These are phyloP conservation scores for Thymus quinquecostatus DNA, from an alignment of 257 asterid species.

Conservation along the genomic window DNA sequence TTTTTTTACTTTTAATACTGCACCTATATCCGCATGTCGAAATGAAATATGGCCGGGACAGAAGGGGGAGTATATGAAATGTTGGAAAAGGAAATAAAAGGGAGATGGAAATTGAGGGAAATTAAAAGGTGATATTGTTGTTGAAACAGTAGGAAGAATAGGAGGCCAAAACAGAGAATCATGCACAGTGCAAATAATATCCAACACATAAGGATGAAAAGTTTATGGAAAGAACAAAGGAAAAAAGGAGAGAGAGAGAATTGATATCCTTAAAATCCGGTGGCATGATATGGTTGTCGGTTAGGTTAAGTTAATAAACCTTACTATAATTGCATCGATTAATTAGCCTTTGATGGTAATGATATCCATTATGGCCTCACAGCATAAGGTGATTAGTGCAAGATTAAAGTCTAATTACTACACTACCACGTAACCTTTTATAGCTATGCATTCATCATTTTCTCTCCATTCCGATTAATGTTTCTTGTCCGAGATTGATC, in stretches of 20 bases:
- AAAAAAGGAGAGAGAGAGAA: neutral
- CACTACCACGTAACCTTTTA: constrained; percentile 3
- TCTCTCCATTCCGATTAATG: no score
- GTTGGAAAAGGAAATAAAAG: neutral
- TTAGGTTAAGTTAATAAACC: constrained; percentile 11
- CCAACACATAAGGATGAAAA: constrained; percentile 44
- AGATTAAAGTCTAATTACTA: constrained; percentile 8
- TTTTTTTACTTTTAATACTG: no score
- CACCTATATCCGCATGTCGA: no score
- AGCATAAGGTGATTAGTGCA: constrained; percentile 9
- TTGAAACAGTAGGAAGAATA: constrained; percentile 34
- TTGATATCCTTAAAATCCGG: constrained; percentile 59
- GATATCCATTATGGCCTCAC: constrained; percentile 13
- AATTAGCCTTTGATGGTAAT: constrained; percentile 13
- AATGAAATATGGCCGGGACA: no score
- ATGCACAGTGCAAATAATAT: constrained; percentile 40
- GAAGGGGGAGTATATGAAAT: neutral
- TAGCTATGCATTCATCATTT: no score
- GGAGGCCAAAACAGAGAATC: constrained; percentile 31
- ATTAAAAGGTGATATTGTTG: neutral
- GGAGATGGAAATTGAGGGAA: no score
- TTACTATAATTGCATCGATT: constrained; percentile 31
- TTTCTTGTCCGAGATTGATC: no score
- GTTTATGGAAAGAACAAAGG: neutral
- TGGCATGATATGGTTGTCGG: constrained; percentile 45